These are phyloP conservation scores for Podochytrium sp. DNA, from an alignment of 192 early-diverging fungal genomes.

Conservation along the genomic window DNA sequence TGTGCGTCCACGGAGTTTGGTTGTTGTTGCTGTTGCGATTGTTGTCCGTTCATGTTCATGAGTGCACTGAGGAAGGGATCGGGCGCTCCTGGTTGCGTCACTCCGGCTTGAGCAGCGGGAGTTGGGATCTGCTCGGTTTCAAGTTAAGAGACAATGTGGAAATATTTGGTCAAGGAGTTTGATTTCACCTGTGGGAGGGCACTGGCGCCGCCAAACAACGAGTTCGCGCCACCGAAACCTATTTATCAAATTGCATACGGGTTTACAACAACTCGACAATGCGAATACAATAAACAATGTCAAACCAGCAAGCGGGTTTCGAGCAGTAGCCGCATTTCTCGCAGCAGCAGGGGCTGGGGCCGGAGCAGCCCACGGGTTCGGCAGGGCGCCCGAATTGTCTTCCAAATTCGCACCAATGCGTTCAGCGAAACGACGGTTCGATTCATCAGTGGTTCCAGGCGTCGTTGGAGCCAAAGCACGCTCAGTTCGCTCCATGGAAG, in stretches of 20 bases:
- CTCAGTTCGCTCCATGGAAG: slow-evolving; percentile 29
- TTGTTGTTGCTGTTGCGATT: background rate
- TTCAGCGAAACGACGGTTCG: slow-evolving; percentile 38
- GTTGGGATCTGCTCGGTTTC: background rate
- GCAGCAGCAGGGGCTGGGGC: background rate
- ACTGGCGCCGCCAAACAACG: too few relatives aligned
- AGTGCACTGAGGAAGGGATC: background rate
- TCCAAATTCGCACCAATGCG: slow-evolving; percentile 30
- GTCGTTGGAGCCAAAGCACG: slow-evolving; percentile 11
- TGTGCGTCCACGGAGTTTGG: background rate
- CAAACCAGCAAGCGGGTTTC: slow-evolving; percentile 10
- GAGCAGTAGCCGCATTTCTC: background rate
- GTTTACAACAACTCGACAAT: too few relatives aligned
- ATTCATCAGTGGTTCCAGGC: slow-evolving; percentile 31
- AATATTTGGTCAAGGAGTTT: too few relatives aligned
- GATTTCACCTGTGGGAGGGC: too few relatives aligned
- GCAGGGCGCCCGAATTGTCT: slow-evolving; percentile 5
- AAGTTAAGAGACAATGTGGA: too few relatives aligned
- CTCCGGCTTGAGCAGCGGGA: background rate
- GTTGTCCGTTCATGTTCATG: background rate
- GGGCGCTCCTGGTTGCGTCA: background rate
- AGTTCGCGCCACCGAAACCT: too few relatives aligned
- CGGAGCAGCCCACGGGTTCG: slow-evolving; percentile 36
- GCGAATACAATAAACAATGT: too few relatives aligned
- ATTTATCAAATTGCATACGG: too few relatives aligned